Evolutionary conservation across 495 filamentous ascomycete genomes (phyloP).

Genomic region (Lepidopterella palustris): DNA sequence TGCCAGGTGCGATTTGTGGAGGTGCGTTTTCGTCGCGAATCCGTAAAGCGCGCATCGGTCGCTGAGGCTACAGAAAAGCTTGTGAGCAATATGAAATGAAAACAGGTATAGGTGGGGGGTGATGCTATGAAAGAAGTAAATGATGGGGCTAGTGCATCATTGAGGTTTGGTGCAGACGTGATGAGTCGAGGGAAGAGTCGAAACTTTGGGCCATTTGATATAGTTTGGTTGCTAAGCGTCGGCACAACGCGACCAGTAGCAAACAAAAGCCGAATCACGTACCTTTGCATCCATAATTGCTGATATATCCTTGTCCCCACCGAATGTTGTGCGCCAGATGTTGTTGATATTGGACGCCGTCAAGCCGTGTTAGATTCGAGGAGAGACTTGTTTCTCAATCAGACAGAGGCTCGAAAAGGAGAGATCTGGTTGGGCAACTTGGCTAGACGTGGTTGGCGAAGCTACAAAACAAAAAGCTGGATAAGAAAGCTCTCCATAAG

Average conservation of each 20-base stretch:
- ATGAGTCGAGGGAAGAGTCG: too few species aligned
- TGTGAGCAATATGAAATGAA: slow-evolving; percentile 11
- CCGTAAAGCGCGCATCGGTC: slow-evolving; percentile 55
- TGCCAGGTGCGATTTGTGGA: slow-evolving; percentile 45
- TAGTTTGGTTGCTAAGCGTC: too few species aligned
- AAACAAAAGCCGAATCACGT: slow-evolving; percentile 22
- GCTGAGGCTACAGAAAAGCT: slow-evolving; percentile 56
- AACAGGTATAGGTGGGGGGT: too few species aligned
- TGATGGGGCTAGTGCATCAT: too few species aligned
- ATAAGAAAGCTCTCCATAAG: slow-evolving; percentile 28
- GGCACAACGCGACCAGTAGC: background rate
- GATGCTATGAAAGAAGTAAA: too few species aligned
- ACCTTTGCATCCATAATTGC: slow-evolving; percentile 43
- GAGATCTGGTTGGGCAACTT: background rate
- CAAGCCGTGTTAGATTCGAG: background rate
- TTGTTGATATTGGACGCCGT: background rate
- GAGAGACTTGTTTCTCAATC: background rate
- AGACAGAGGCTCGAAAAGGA: slow-evolving; percentile 14
- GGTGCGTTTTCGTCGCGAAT: slow-evolving; percentile 72
- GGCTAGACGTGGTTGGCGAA: slow-evolving; percentile 11
- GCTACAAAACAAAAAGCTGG: slow-evolving; percentile 19
- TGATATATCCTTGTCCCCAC: slow-evolving; percentile 16
- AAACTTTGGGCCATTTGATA: too few species aligned
- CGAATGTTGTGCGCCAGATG: background rate
- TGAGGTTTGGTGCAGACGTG: too few species aligned